These are phyloP conservation scores for Danielia oregonensis DNA, from an alignment of 805 yeast species.

Conservation along the genomic window DNA sequence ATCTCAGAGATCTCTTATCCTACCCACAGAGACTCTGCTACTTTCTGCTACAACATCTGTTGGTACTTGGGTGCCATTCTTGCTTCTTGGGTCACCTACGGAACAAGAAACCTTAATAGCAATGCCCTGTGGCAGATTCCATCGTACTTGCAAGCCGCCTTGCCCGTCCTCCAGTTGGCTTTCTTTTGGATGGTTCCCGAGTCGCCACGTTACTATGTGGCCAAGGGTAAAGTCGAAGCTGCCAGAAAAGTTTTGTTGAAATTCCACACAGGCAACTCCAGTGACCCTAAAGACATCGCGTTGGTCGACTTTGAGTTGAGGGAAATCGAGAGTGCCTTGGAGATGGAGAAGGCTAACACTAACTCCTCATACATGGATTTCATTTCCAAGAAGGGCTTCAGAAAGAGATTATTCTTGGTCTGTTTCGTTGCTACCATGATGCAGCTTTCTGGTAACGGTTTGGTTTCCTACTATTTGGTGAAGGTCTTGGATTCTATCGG, in stretches of 20 bases:
- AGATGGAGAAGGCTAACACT: conserved; percentile 34
- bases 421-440: conserved; percentile 30
- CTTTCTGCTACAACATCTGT: conserved; percentile 45
- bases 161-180: conserved; percentile 40
- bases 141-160: conserved; percentile 45
- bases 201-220: conserved; percentile 44
- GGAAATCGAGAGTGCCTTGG: conserved; percentile 26
- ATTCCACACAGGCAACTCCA: conserved; percentile 38
- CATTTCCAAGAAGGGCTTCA: conserved; percentile 32
- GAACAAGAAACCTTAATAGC: conserved; percentile 29
- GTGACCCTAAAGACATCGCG: conserved; percentile 17
- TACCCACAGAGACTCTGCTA: conserved; percentile 24
- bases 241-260: conserved; percentile 40
- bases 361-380: conserved; percentile 37
- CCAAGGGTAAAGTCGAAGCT: conserved; percentile 38
- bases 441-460: conserved; percentile 51
- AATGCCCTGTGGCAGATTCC: conserved; percentile 52
- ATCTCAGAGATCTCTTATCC: conserved; percentile 52
- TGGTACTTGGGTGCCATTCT: conserved; percentile 55
- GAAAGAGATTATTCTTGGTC: conserved; percentile 38
- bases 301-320: conserved; percentile 21
- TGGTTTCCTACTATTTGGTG: conserved; percentile 48
- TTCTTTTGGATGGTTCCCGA: conserved; percentile 37
- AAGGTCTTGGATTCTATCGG: conserved; percentile 52
- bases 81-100: conserved; percentile 51